Percentiles rank a stretch among this genome's conserved stretches.
These are phyloP conservation scores for Davidsoniella eucalypti DNA, from an alignment of 2,329 filamentous ascomycete genomes.

Conservation along the genomic window DNA sequence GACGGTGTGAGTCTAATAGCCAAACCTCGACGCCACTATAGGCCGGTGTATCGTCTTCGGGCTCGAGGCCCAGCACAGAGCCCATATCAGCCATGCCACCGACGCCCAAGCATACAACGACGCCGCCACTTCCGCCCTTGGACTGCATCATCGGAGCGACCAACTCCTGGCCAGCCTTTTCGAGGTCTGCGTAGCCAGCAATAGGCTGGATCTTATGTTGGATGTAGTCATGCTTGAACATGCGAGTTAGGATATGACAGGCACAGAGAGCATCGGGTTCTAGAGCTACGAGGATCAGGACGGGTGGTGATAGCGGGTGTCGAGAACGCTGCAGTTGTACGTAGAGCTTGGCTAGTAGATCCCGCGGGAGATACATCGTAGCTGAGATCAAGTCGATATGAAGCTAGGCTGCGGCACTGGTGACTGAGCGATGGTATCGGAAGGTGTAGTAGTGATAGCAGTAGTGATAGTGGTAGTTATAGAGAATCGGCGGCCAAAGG, in stretches of 20 bases:
- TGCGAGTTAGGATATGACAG: slow-evolving; percentile 76
- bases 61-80: slow-evolving; percentile 53
- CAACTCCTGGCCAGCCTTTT: slow-evolving; percentile 60
- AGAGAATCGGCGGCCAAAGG: neutral
- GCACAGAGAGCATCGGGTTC: slow-evolving; percentile 93
- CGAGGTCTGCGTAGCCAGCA: slow-evolving; percentile 77
- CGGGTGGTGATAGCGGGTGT: slow-evolving; percentile 78
- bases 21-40: slow-evolving; percentile 85
- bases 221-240: slow-evolving; percentile 96
- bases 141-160: slow-evolving; percentile 75
- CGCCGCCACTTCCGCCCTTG: slow-evolving; percentile 68
- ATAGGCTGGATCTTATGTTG: slow-evolving; percentile 95
- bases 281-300: slow-evolving; percentile 80
- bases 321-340: slow-evolving; percentile 70
- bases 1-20: slow-evolving; percentile 79
- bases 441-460: neutral
- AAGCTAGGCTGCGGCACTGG: neutral
- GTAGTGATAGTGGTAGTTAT: neutral
- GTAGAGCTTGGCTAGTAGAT: slow-evolving; percentile 81
- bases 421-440: neutral
- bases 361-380: slow-evolving; percentile 85
- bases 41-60: slow-evolving; percentile 46
- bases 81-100: slow-evolving; percentile 83
- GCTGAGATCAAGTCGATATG: neutral
- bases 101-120: slow-evolving; percentile 83